Base-by-base conservation (phyloP, 176 grass and related monocot species). In the Saccharum spontaneum region DNA sequence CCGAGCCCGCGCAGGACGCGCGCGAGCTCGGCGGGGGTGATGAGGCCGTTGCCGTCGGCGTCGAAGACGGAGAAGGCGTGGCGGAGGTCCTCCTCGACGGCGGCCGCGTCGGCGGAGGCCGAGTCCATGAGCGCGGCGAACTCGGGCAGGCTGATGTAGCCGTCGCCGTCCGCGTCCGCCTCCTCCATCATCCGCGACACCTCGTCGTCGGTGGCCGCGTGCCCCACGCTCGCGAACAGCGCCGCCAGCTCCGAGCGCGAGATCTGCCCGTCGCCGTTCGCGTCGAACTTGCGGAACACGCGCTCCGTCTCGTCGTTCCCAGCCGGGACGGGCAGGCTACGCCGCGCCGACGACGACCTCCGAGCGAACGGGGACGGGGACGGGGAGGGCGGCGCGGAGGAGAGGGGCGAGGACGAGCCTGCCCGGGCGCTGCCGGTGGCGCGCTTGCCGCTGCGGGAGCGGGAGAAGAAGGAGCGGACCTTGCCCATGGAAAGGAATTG, bases 221-320 rank as follows among this genome's bases (percentile, higher is more conserved):
- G 93, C 16, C 91, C 97, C 8, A 99, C 88, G 81, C 70, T 77
- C 22, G 8, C 76, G 70, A 99, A 94, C 17, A 99, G 89, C 15
- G 88, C 71, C 1, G 89, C 90, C 10, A 99, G 94, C 86, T 96
- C 94, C 1, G 68, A 3, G 0, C 86, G 90, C 22, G 93, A 96
- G 79, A 99, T 92, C 59, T 54, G 82, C 0, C 97, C 97, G 81
- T 99, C 97, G 10, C 97, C 97, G 79, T 99, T 92, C 0, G 90
- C 82, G 86, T 99, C 97, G 82, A 99, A 99, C 88, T 99, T 99
- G 5, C 86, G 80, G 84, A 99, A 99, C 18, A 99, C 86, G 2
- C 94, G 88, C 90, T 90, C 86, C 65, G 91, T 72, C 82, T 96
- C 97, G 40, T 96, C 97, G 40, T 74, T 86, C n/a, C n/a, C n/a